Percentiles rank a stretch among this genome's conserved stretches.
phyloP scores from a whole-genome alignment of 2,329 filamentous ascomycete species.

The Tolypocladium ophioglossoides region DNA sequence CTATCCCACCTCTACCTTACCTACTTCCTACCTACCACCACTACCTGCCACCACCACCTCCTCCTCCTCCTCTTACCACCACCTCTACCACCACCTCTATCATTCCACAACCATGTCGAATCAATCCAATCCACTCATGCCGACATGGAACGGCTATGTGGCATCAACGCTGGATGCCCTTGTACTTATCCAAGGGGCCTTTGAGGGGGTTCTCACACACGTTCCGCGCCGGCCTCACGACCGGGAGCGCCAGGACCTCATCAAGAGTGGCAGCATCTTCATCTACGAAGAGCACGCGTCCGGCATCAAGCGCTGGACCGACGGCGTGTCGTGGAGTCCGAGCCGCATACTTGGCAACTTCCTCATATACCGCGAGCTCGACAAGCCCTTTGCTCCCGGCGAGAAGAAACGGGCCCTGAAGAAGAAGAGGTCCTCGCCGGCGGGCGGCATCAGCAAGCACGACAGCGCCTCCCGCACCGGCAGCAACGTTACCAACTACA shows the following conservation, averaged over 20 bases:
- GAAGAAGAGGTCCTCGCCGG: constrained; percentile 37
- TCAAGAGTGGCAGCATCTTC: constrained; percentile 77
- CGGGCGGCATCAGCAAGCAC: constrained; percentile 25
- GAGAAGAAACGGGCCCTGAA: constrained; percentile 81
- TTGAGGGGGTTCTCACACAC: constrained; percentile 60
- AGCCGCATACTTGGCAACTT: constrained; percentile 79
- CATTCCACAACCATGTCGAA: constrained; percentile 14
- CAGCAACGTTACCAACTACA: constrained; percentile 6
- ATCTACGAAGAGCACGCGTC: constrained; percentile 88
- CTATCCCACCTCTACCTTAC: background rate
- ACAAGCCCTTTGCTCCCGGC: constrained; percentile 66
- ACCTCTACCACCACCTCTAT: background rate
- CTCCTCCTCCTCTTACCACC: background rate
- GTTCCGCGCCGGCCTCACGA: constrained; percentile 80
- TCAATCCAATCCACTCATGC: constrained; percentile 32
- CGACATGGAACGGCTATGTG: constrained; percentile 59
- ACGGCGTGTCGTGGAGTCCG: constrained; percentile 84
- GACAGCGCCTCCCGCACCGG: constrained; percentile 14
- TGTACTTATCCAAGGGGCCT: constrained; percentile 68
- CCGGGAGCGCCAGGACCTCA: constrained; percentile 64
- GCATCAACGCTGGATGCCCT: constrained; percentile 65
- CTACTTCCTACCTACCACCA: background rate
- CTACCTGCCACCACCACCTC: background rate
- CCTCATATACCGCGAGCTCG: constrained; percentile 73
- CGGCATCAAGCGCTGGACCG: constrained; percentile 90